Base-by-base conservation (phyloP, 805 yeast genomes). In the Candida berthetii region DNA sequence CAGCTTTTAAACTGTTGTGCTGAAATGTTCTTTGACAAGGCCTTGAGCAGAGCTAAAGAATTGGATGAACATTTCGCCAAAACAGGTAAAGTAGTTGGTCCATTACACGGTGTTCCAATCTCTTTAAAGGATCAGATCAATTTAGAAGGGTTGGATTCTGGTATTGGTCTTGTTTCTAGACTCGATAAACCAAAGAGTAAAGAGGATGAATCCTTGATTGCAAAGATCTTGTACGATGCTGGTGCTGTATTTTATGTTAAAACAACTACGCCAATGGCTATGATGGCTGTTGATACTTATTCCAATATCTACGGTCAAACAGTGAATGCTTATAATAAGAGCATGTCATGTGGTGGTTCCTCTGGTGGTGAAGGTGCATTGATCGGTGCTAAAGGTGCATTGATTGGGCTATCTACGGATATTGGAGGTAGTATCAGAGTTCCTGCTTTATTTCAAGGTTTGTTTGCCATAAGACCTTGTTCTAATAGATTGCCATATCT, bases 41-140 rank as follows among this genome's bases (percentile, higher is more conserved):
- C 85, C 5, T 62, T 81, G 37, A 61, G 63, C 41, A 66, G 71
- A 42, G 88, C 88, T 7, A 58, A 69, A 49, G 65, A 57, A 40
- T 63, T 80, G 45, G 89, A 82, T 52, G 74, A 64, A 14, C 69
- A 71, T 52, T 75, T 48, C 42, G 57, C 55, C 40, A 51, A 62
- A 33, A 61, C 71, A 35, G 83, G 82, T 13, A 64, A 74, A 49
- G 57, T 72, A 3, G 58, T 74, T 35, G 88, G 88, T 25, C 83
- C 84, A 2, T 65, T 82, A 36, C 89, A 82, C 48, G 88, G 89
- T 1, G 53, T 82, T 16, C 89, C 88, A 10, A 63, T 81, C 35
- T 77, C 85, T 0, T 62, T 80, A 42, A 82, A 82, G 46, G 82
- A 59, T 40, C 54, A 59, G 27, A 19, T 56, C 25, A 53, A 57